Percentiles rank a stretch among this genome's conserved stretches.
These are phyloP conservation scores for Metarhizium sp. DNA, from an alignment of 2,329 filamentous ascomycete species.

Conservation along the genomic window DNA sequence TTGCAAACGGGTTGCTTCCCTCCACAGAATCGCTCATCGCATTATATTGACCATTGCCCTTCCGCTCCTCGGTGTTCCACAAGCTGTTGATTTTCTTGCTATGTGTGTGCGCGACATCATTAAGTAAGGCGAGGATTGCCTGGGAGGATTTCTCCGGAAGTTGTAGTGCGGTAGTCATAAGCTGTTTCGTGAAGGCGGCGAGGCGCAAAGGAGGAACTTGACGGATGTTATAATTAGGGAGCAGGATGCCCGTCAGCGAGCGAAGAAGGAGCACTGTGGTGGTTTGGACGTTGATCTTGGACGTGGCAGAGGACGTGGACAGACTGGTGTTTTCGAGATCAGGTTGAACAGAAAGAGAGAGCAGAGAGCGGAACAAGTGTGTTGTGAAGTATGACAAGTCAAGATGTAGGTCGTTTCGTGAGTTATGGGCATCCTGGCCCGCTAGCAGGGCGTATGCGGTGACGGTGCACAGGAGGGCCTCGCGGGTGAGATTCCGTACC, in stretches of 20 bases:
- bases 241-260: conserved; percentile 71
- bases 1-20: conserved; percentile 80
- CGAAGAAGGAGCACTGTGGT: conserved; percentile 87
- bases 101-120: conserved; percentile 72
- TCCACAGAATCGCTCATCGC: conserved; percentile 65
- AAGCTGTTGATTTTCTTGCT: conserved; percentile 73
- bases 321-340: conserved; percentile 69
- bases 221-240: conserved; percentile 65
- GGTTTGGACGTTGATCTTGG: conserved; percentile 87
- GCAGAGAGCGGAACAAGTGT: conserved; percentile 81
- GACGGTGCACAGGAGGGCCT: conserved; percentile 86
- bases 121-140: conserved; percentile 69
- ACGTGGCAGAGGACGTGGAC: conserved; percentile 30
- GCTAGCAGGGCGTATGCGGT: conserved; percentile 95
- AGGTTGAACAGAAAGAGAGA: conserved; percentile 68
- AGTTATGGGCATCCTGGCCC: conserved; percentile 84
- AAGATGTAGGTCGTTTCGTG: conserved; percentile 70
- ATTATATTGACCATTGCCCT: conserved; percentile 82
- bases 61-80: conserved; percentile 91
- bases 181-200: conserved; percentile 88
- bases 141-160: conserved; percentile 82
- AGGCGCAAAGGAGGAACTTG: conserved; percentile 72
- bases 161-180: conserved; percentile 74
- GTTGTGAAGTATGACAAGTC: conserved; percentile 94
- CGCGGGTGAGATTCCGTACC: conserved; percentile 67